These are phyloP conservation scores for Harringtonia lauricola DNA, from an alignment of 2,329 filamentous ascomycete genomes.

Conservation along the genomic window DNA sequence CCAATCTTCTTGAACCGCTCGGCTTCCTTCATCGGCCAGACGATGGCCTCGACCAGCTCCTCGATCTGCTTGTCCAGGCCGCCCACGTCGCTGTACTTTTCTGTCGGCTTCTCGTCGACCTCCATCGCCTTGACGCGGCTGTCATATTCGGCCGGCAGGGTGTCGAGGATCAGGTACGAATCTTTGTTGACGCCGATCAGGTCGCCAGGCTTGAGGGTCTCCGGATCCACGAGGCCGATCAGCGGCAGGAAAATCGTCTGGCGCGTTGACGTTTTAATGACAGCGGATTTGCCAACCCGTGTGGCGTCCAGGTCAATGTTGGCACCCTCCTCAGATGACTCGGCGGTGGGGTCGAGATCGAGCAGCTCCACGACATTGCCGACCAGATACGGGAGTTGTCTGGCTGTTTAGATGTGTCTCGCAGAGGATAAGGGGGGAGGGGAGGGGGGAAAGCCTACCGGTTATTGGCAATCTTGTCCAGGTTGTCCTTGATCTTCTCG, in stretches of 20 bases:
- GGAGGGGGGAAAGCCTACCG: conserved; percentile 40
- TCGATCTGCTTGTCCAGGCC: conserved; percentile 98
- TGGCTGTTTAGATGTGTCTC: conserved; percentile 22
- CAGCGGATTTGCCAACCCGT: conserved; percentile 91
- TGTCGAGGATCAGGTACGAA: conserved; percentile 94
- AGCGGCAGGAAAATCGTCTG: conserved; percentile 98
- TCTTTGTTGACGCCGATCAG: conserved; percentile 99
- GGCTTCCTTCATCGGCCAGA: conserved; percentile 99
- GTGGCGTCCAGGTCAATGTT: conserved; percentile 98
- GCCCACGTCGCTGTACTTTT: conserved; percentile 97
- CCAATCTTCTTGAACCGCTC: conserved; percentile 99
- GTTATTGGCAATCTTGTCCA: conserved; percentile 99
- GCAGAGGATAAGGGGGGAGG: not conserved
- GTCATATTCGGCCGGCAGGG: conserved; percentile 93
- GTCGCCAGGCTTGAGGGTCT: conserved; percentile 89
- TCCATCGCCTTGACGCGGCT: conserved; percentile 99
- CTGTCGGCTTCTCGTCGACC: conserved; percentile 98
- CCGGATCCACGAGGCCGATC: conserved; percentile 91
- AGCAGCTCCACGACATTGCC: conserved; percentile 97
- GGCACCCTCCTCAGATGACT: conserved; percentile 93
- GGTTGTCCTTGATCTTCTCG: conserved; percentile 98
- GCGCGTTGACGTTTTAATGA: conserved; percentile 97
- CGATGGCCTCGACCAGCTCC: conserved; percentile 94
- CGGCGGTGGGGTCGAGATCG: conserved; percentile 89
- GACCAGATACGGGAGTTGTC: conserved; percentile 95